These are phyloP conservation scores for Phytophthora fragariaefolia DNA, from an alignment of 352 stramenopile genomes.

Conservation along the genomic window DNA sequence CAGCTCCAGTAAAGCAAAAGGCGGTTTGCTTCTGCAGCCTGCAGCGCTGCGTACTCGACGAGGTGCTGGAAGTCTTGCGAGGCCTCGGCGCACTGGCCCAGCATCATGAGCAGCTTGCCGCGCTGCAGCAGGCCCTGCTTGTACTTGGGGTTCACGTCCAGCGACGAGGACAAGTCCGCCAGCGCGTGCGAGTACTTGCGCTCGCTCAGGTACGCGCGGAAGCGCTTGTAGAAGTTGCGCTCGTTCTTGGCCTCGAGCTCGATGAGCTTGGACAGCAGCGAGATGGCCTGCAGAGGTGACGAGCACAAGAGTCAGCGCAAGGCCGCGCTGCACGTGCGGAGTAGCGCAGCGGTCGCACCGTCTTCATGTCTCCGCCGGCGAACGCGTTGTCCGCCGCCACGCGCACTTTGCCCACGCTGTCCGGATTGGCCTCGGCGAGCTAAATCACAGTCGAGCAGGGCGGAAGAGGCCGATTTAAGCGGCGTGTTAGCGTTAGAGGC, in stretches of 20 bases:
- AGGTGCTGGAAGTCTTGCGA: slow-evolving; percentile 62
- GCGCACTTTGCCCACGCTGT: slow-evolving; percentile 64
- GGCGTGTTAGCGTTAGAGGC: background rate
- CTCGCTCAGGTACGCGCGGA: slow-evolving; percentile 81
- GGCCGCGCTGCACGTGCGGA: background rate
- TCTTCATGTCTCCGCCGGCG: slow-evolving; percentile 79
- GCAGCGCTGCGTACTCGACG: slow-evolving; percentile 41
- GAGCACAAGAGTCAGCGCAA: slow-evolving; percentile 1
- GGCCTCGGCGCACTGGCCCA: slow-evolving; percentile 71
- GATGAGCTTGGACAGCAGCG: slow-evolving; percentile 82
- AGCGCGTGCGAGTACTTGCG: slow-evolving; percentile 81
- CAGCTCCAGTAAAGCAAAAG: slow-evolving; percentile 9
- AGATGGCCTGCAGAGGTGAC: slow-evolving; percentile 56
- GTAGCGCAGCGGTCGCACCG: slow-evolving; percentile 3
- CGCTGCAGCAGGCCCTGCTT: slow-evolving; percentile 81
- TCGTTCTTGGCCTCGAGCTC: slow-evolving; percentile 81
- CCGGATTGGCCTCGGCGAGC: slow-evolving; percentile 35
- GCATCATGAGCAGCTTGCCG: slow-evolving; percentile 82
- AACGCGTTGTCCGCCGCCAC: slow-evolving; percentile 84
- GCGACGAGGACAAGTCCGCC: slow-evolving; percentile 69
- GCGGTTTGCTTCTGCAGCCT: background rate
- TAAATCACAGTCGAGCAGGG: slow-evolving; percentile 22
- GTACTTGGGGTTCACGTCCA: slow-evolving; percentile 80
- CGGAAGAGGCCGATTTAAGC: slow-evolving; percentile 11
- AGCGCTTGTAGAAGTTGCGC: slow-evolving; percentile 88